Evolutionary conservation across 2,329 filamentous ascomycete genomes (phyloP), one percentile per base, ranked within the genome.

Genomic region (Pseudopithomyces chartarum): DNA sequence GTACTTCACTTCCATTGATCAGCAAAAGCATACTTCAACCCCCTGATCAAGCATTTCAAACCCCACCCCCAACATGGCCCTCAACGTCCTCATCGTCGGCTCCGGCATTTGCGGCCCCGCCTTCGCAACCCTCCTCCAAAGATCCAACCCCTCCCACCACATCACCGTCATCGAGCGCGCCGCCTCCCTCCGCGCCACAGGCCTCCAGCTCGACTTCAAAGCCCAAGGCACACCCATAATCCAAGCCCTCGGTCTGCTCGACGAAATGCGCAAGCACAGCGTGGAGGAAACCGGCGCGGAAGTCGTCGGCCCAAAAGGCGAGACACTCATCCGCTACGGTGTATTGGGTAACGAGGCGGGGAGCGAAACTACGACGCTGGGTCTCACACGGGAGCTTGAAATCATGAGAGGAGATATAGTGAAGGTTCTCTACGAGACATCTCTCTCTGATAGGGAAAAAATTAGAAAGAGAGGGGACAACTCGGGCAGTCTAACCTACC

Each of bases 361-460:
- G 1, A 80, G 79, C 3, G 81, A 57, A 55, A 62, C 5, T 58
- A n/a, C 59, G n/a, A 33, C 22, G 32, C 42, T 29, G 8, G 73
- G 79, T 5, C 32, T 60, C 2, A 66, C 66, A 11, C 52, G 55
- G 1, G 67, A 69, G 22, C 57, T 56, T 12, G 68, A 70, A 56
- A 69, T 87, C 53, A 84, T 87, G 81, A 76, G 84, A 2, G 83
- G 81, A 0, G 81, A 85, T 55, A 62, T 87, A 5, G 77, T 79
- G 4, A 67, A 70, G 8, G 68, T 86, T 1, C 64, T 87, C 1
- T 79, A 80, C 57, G 74, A 82, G 12, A 69, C 70, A 5, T 74
- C 32, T 85, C 82, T 53, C 10, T 1, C 76, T 73, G 22, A 81
- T 79, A 56, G 54, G 52, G 46, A 43, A 62, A 69, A 62, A 51